Evolutionary conservation across 2,329 filamentous ascomycete genomes (phyloP), one percentile per base, ranked within the genome.

Genomic region (Metarhizium robertsii): DNA sequence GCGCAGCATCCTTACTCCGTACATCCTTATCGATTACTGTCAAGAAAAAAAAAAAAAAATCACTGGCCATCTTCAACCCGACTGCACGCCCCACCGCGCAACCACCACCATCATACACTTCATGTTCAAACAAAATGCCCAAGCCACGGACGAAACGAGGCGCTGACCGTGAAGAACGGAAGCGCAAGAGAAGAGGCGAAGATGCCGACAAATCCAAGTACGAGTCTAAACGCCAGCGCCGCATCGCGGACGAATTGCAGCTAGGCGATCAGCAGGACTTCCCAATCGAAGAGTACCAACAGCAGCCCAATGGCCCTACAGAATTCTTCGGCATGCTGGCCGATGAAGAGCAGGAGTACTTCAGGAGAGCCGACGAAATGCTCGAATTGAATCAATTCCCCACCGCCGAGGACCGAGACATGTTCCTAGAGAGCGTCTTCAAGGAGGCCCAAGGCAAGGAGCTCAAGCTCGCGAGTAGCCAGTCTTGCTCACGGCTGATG

Each of bases 261-360:
- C 29, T 50, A 13, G 29, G 45, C 13, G 18, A 46, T n/a, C 47
- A 53, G 11, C 54, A 50, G 29, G 54, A 56, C 51, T 46, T 36
- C 30, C 29, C 43, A 30, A 55, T 65, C 36, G 59, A 57, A 53
- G 56, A 65, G 38, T 61, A 61, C 49, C 60, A 64, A 40, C 61
- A 61, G 13, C 60, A 59, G 25, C 25, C 34, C 62, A 62, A 42
- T 11, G 67, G 71, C 10, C 88, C 90, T 57, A 82, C 78, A 62
- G 85, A 89, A 55, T 99, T 96, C 75, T 97, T 95, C 65, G 94
- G 94, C 60, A 86, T 96, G 77, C 85, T 99, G 30, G 88, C 90
- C 64, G 87, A 95, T 54, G 84, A 95, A 61, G 94, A 99, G 75
- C 90, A 96, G 67, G 92, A 96, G 70, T 96, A 96, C 71, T 99